Evolutionary conservation across 2,329 filamentous ascomycete species (phyloP), one percentile per base, ranked within the genome.

Genomic region (Diaporthe capsici): DNA sequence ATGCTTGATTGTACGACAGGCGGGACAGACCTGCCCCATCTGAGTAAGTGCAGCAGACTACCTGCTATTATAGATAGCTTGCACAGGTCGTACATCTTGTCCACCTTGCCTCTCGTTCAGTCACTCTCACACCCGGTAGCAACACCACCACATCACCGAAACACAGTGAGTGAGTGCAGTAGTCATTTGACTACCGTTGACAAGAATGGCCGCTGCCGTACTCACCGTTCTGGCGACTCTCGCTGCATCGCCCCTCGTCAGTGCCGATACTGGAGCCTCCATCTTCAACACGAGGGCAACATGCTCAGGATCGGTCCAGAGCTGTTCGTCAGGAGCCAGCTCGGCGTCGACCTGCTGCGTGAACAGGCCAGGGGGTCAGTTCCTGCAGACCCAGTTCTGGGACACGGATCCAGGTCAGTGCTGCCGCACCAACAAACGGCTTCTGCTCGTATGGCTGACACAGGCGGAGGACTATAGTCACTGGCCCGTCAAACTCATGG

Each of bases 331-430:
- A 4, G 68, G 5, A 37, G 75, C 75, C 34, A 9, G 9, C 25
- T 65, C 73, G 22, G 47, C 75, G 2, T 68, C n/a, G 37, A 72
- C 68, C 28, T 76, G 75, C 31, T 76, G 75, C 17, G 75, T 76
- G 28, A 76, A 76, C 15, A 71, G 47, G 42, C 75, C 75, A 34
- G 75, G 75, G 22, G 75, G 75, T 6, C 75, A 73, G 25, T 37
- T 76, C 34, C 73, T 76, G 13, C 73, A 75, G 44, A 74, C 74
- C 28, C 75, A 76, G 63, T 76, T 76, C 39, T 76, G 75, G 75
- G 75, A 76, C 39, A 76, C 75, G 2, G 70, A 76, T 72, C 75
- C 75, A 53, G 75, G 75, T 76, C 17, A 76, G 73, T 58, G 12
- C 2, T 34, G n/a, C 44, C 17, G 7, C 10, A 8, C 13, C 17